Evolutionary conservation across 192 early-diverging fungal species (phyloP).

Genomic region (Dispira simplex): DNA sequence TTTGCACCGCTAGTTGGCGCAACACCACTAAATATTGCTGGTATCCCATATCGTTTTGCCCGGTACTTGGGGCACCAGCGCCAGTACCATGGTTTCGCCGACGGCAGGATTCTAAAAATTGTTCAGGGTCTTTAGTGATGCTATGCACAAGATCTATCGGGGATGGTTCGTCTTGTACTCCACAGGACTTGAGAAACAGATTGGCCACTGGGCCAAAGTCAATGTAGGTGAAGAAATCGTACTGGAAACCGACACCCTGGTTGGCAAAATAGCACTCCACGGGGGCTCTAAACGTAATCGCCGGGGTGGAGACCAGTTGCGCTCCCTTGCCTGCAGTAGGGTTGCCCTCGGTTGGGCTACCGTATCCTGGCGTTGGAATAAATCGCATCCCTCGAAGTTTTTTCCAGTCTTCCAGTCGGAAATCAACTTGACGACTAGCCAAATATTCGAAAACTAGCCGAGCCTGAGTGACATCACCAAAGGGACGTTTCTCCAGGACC

Average conservation of each 20-base stretch:
- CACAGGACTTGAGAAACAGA: constrained; percentile 65
- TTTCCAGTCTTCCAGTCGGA: constrained; percentile 35
- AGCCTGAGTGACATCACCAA: constrained; percentile 23
- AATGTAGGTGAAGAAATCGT: constrained; percentile 34
- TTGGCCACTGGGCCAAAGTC: constrained; percentile 63
- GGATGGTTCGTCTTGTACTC: constrained; percentile 65
- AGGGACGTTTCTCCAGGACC: constrained; percentile 19
- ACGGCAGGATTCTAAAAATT: constrained; percentile 36
- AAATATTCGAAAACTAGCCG: constrained; percentile 49
- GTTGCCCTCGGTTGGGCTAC: not conserved
- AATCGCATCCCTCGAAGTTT: constrained; percentile 33
- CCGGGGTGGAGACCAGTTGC: constrained; percentile 14
- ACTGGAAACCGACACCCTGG: constrained; percentile 27
- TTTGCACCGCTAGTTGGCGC: constrained; percentile 54
- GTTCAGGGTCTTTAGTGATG: constrained; percentile 36
- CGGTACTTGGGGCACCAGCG: constrained; percentile 18
- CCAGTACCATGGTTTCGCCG: constrained; percentile 17
- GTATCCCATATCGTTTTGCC: constrained; percentile 9
- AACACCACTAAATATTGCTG: constrained; percentile 56
- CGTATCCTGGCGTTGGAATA: constrained; percentile 35
- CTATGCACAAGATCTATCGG: constrained; percentile 50
- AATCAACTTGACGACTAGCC: constrained; percentile 39
- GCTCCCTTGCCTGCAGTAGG: constrained; percentile 16
- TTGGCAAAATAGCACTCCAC: constrained; percentile 37
- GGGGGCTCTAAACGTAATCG: constrained; percentile 25